Evolutionary conservation across 192 early-diverging fungal genomes (phyloP).

Genomic region (Nowakowskiella sp.): DNA sequence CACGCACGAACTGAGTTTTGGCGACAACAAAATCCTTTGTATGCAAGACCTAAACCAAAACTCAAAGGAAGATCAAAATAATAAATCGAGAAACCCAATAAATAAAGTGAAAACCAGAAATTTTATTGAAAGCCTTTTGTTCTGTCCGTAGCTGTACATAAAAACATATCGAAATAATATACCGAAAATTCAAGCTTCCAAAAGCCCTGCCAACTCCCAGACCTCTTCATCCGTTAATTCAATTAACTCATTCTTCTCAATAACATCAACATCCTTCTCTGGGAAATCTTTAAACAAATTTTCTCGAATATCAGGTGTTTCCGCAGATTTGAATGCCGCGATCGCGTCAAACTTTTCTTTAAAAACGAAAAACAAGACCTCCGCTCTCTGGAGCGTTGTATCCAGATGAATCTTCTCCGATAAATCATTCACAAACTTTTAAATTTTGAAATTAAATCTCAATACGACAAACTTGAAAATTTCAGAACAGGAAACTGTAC

Average conservation of each 20-base stretch:
- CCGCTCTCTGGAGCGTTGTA: conserved; percentile 24
- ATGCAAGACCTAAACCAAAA: conserved; percentile 42
- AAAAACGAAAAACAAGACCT: conserved; percentile 37
- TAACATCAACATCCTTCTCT: not conserved
- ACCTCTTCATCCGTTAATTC: conserved; percentile 24
- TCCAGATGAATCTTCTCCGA: conserved; percentile 18
- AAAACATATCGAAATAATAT: too few relatives aligned
- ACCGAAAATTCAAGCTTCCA: too few relatives aligned
- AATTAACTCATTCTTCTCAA: conserved; percentile 1
- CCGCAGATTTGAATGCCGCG: conserved; percentile 15
- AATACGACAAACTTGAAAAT: conserved; percentile 2
- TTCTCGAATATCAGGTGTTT: conserved; percentile 8
- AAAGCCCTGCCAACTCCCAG: conserved; percentile 21
- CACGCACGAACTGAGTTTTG: conserved; percentile 44
- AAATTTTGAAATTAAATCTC: not conserved
- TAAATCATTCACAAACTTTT: not conserved
- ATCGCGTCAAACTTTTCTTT: too few relatives aligned
- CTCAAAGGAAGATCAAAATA: too few relatives aligned
- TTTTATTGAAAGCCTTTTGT: too few relatives aligned
- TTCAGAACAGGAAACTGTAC: conserved; percentile 24
- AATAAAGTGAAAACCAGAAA: too few relatives aligned
- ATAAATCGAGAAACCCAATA: too few relatives aligned
- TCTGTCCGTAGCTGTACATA: too few relatives aligned
- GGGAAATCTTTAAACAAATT: conserved; percentile 9
- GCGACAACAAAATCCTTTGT: conserved; percentile 52